A percentile compares a stretch with the other conserved stretches of the same genome.
phyloP scores from a whole-genome alignment of 2,329 filamentous ascomycete genomes.

The Colletotrichum cuscutae region DNA sequence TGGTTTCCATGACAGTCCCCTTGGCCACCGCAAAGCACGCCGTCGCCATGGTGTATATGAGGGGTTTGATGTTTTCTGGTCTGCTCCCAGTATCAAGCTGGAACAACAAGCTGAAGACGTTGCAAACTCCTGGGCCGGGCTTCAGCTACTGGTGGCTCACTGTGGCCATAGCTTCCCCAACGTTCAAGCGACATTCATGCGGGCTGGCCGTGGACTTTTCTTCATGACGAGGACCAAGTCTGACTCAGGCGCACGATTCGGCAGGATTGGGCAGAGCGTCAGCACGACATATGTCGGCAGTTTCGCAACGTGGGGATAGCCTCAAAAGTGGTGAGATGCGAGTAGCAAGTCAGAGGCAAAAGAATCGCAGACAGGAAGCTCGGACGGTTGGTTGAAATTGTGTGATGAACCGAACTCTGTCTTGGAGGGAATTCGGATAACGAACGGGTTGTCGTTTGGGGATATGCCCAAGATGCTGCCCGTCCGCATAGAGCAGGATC shows the following conservation, averaged over 20 bases:
- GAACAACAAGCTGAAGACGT: not conserved
- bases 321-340: not conserved
- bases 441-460: not conserved
- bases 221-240: not conserved
- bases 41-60: not conserved
- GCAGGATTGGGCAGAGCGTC: conserved; percentile 16
- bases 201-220: not conserved
- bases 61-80: not conserved
- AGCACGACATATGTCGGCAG: conserved; percentile 19
- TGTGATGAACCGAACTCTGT: conserved; percentile 28
- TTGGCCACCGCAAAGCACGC: not conserved
- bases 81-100: not conserved
- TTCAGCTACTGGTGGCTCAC: not conserved
- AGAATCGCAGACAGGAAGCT: not conserved
- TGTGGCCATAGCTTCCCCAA: conserved; percentile 20
- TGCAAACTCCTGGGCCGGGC: not conserved
- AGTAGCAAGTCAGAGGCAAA: not conserved
- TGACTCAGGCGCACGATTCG: conserved; percentile 17
- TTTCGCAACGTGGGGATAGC: conserved; percentile 19
- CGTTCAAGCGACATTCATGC: not conserved
- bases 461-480: not conserved
- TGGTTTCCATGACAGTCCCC: not conserved
- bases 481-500: not conserved
- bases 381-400: conserved; percentile 7
- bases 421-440: not conserved